A percentile compares a stretch with the other conserved stretches of the same genome.
Conservation (phyloP, 192 early-diverging fungal genomes). For the Allomyces macrogynus region DNA sequence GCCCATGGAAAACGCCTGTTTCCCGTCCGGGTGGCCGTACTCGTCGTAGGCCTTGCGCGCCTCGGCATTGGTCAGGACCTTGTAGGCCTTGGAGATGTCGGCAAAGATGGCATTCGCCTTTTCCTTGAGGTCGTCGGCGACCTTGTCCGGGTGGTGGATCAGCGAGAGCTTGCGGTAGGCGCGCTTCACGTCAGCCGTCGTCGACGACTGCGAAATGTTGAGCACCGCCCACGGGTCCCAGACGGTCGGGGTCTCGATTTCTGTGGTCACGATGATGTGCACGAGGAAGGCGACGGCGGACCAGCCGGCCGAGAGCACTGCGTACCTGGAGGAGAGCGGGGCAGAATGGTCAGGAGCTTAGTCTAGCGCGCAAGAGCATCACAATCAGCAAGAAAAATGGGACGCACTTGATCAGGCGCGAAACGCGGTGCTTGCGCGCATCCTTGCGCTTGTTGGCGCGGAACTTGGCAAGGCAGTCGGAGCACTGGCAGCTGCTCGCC, state of each 20-base stretch:
- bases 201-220: conserved; percentile 32
- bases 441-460: not conserved
- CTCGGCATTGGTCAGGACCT: conserved; percentile 83
- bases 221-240: conserved; percentile 96
- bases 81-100: conserved; percentile 81
- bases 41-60: conserved; percentile 82
- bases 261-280: conserved; percentile 41
- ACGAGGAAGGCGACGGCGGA: conserved; percentile 36
- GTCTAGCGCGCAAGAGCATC: no score
- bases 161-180: conserved; percentile 24
- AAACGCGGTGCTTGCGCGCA: not conserved
- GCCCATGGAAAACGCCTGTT: conserved; percentile 74
- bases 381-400: not conserved
- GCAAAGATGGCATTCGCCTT: conserved; percentile 54
- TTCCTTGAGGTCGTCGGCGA: conserved; percentile 37
- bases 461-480: not conserved
- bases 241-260: conserved; percentile 33
- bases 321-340: conserved; percentile 11
- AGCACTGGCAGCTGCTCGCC: not conserved
- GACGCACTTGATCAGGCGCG: conserved; percentile 10
- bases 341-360: no score
- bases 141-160: conserved; percentile 61
- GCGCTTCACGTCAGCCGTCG: conserved; percentile 21
- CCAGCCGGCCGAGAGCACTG: conserved; percentile 32
- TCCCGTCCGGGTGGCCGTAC: conserved; percentile 92